Conservation (phyloP, 2,329 filamentous ascomycete species). For the Claviceps sorghi region DNA sequence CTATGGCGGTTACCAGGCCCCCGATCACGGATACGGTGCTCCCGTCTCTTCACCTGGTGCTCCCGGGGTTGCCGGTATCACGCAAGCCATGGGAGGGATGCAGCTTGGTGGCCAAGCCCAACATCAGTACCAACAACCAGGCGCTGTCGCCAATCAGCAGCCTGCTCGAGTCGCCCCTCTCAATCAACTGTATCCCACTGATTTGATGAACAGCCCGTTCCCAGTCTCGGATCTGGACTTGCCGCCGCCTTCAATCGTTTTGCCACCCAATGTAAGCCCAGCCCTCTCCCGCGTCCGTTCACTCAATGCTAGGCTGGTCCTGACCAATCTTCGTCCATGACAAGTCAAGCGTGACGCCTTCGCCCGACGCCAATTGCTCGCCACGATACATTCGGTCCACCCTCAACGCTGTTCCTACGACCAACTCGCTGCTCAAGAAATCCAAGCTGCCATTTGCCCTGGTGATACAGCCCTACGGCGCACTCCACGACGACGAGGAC, state of each 20-base stretch:
- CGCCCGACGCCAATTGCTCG: slow-evolving; percentile 78
- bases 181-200: slow-evolving; percentile 85
- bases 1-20: slow-evolving; percentile 22
- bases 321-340: slow-evolving; percentile 19
- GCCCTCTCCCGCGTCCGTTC: neutral
- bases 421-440: slow-evolving; percentile 86
- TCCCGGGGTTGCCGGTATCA: slow-evolving; percentile 54
- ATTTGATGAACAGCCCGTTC: slow-evolving; percentile 84
- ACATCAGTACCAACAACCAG: slow-evolving; percentile 36
- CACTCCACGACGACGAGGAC: slow-evolving; percentile 86
- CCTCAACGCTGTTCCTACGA: slow-evolving; percentile 84
- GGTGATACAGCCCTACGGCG: slow-evolving; percentile 87
- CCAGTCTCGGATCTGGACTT: slow-evolving; percentile 85
- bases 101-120: slow-evolving; percentile 44
- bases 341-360: slow-evolving; percentile 86
- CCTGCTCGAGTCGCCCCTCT: slow-evolving; percentile 36
- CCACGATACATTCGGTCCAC: slow-evolving; percentile 93
- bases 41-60: slow-evolving; percentile 15
- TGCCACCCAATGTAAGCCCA: slow-evolving; percentile 77
- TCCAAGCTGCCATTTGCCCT: slow-evolving; percentile 90
- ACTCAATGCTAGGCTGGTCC: slow-evolving; percentile 9
- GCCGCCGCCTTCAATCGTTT: slow-evolving; percentile 76
- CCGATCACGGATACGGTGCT: slow-evolving; percentile 48
- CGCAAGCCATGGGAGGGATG: slow-evolving; percentile 76
- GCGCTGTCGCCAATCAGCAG: slow-evolving; percentile 18